Evolutionary conservation across 1,284 basidiomycete species (phyloP), one percentile per base, ranked within the genome.

Genomic region (Pulveroboletus sp.): DNA sequence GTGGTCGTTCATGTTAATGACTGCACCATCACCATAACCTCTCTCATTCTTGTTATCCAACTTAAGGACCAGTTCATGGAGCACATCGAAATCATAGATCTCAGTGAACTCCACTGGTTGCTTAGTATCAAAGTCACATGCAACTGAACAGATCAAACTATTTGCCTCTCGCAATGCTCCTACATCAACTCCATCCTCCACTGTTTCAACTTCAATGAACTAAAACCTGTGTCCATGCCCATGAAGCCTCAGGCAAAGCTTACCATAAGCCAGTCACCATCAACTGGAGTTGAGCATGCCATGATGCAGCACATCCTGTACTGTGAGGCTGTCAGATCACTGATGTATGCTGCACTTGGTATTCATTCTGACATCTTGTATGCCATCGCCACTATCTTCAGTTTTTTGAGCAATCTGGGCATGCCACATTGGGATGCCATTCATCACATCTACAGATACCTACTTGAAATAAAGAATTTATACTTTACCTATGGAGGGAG

Each of bases 161-260:
- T 70, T 22, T 54, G 49, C 5, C 59, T 72, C 11, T 69, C 56
- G 2, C 69, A 72, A 54, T 49, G 25, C 1, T 56, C 62, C 0
- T 75, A 73, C 52, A 69, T 73, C 35, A 59, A 66, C 24, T 63
- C 55, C 3, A 68, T 67, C 45, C 44, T 65, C 15, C 51, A 10
- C 3, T 46, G 51, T 15, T 72, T 69, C 43, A 6, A 24, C 3
- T 28, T 48, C 24, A 18, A 38, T 7, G 10, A 48, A 7, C 18
- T 38, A 17, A 48, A 48, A 4, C 46, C 46, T 5, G 10, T 48
- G 9, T 48, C 29, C 2, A 48, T 20, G 18, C 46, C 24, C 1
- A 63, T 73, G 59, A 67, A 70, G 42, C 62, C 61, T 52, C 54
- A 28, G 7, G 12, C 29, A 7, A 31, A 7, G 12, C 29, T 54